These are phyloP conservation scores for Ceratocystis huliohia DNA, from an alignment of 2,329 filamentous ascomycete genomes.

Conservation along the genomic window DNA sequence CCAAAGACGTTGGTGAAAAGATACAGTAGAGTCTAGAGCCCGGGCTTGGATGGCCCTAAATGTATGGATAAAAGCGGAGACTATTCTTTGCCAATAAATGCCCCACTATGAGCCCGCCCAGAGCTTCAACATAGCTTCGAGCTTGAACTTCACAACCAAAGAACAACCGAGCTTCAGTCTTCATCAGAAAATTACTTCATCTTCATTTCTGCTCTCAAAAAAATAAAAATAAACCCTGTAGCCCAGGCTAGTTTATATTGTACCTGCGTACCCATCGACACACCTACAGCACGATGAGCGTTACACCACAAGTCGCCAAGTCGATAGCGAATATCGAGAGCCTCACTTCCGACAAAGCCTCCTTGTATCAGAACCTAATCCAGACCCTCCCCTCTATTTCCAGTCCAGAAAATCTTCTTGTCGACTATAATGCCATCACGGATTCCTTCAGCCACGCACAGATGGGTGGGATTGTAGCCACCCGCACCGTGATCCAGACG, in stretches of 20 bases:
- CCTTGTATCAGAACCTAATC: conserved; percentile 37
- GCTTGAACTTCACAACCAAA: not conserved
- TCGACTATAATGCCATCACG: conserved; percentile 56
- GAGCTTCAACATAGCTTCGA: not conserved
- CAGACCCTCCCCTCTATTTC: conserved; percentile 31
- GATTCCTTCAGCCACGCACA: conserved; percentile 54
- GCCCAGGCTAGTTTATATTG: not conserved
- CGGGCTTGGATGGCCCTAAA: not conserved
- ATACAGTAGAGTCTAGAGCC: not conserved
- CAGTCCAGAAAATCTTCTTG: conserved; percentile 29
- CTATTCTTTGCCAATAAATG: not conserved
- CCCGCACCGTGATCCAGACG: conserved; percentile 52
- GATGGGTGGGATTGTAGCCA: conserved; percentile 58
- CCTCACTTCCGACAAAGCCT: conserved; percentile 31
- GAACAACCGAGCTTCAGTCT: not conserved
- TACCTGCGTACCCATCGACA: not conserved
- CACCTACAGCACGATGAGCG: conserved; percentile 27
- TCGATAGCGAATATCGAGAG: conserved; percentile 34
- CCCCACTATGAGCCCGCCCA: not conserved
- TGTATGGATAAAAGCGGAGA: not conserved
- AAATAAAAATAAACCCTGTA: not conserved
- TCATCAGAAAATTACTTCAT: not conserved
- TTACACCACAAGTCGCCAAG: conserved; percentile 32
- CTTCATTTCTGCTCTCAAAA: too few species aligned
- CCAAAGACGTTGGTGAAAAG: not conserved